Evolutionary conservation across 345 rosid species (phyloP).

Genomic region (Nephelium lappaceum): DNA sequence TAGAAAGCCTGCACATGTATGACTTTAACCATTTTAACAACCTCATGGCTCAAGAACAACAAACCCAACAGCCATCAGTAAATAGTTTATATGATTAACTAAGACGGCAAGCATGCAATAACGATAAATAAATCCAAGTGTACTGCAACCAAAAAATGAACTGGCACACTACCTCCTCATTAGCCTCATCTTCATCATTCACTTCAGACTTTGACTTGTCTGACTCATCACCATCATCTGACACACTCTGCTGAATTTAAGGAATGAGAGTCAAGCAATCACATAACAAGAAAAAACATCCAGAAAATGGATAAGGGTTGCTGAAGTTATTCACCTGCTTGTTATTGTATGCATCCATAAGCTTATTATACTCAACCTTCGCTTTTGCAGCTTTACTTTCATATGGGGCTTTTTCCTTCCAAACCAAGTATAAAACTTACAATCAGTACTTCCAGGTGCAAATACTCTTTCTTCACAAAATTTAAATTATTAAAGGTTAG

Average conservation of each 20-base stretch:
- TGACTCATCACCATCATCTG: slow-evolving; percentile 56
- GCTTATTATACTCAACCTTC: slow-evolving; percentile 77
- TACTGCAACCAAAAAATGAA: background rate
- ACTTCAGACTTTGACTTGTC: slow-evolving; percentile 71
- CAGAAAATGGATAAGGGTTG: background rate
- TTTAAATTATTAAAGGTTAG: background rate
- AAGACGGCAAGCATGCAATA: background rate
- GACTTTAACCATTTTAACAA: background rate
- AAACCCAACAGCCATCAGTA: background rate
- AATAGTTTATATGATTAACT: background rate
- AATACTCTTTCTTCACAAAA: background rate
- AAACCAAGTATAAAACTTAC: background rate
- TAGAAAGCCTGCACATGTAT: too few species aligned
- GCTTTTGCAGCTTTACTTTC: slow-evolving; percentile 81
- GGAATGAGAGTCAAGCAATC: slow-evolving; percentile 12
- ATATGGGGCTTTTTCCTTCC: slow-evolving; percentile 84
- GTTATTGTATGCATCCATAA: slow-evolving; percentile 81
- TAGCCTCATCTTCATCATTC: slow-evolving; percentile 62
- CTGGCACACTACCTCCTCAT: slow-evolving; percentile 43
- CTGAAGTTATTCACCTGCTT: slow-evolving; percentile 53
- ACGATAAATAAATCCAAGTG: background rate
- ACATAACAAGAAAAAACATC: background rate
- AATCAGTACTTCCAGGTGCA: background rate
- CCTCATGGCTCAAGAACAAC: background rate
- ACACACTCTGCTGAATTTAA: slow-evolving; percentile 35